Base-by-base conservation (phyloP, 352 stramenopile genomes). In the Phytopythium sindhum region DNA sequence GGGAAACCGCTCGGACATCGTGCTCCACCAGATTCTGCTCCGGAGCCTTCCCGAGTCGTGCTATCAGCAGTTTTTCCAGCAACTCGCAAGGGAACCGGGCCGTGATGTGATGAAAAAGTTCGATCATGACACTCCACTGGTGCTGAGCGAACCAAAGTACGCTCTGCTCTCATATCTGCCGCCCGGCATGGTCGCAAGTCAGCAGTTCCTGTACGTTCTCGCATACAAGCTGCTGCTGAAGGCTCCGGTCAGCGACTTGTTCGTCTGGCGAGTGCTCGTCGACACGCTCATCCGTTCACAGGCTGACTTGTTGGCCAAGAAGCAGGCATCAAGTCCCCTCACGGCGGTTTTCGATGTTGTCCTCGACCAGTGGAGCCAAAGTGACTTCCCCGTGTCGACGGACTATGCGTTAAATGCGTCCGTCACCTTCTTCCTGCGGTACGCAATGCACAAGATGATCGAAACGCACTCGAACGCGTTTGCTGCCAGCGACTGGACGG, bases 171-270 rank as follows among this genome's bases (percentile, higher is more conserved):
- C 71, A 29, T 60, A 81, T 12, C 56, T 90, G 21, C 76, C 84
- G 2, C 24, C 26, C 0, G 26, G 61, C 7, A 5, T 92, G 31
- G 70, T 54, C 29, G 8, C 50, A n/a, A 86, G 71, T 58, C 75
- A 78, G 41, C 81, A 92, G 51, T 87, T 92, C 54, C 74, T 86
- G 61, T 89, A 81, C 60, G 72, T 85, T 14, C 60, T 92, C 19
- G 65, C 70, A 9, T 80, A 90, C 63, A 90, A 90, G 45, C 28
- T 92, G 26, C 58, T 92, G 23, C 70, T 90, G 23, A 67, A 67
- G 28, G 85, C 77, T 45, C 65, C 76, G 2, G 61, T 90, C 10
- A 52, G 63, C 2, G 80, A 92, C 15, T 55, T 83, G 5, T 75
- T 84, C 26, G 78, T 84, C 26, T 77, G 83, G 57, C 72, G 81